A percentile compares a stretch with the other conserved stretches of the same genome.
Evolutionary conservation across 208 protist species (phyloP).

Genomic region (Acanthamoeba lenticulata): DNA sequence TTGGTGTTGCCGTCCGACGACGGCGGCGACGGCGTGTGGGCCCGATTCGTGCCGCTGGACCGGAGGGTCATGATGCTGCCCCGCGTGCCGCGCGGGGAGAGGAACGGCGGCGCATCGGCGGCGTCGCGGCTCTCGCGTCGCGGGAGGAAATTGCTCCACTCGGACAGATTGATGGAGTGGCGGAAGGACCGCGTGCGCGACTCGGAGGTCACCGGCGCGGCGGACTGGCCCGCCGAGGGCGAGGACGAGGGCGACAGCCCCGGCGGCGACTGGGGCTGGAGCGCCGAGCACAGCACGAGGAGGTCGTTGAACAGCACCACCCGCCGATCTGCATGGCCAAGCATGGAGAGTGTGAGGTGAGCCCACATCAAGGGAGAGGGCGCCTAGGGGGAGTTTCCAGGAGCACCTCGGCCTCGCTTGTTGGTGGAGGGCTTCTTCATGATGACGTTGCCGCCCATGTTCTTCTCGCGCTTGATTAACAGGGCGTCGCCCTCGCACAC

Average conservation of each 20-base stretch:
- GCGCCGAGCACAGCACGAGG: conserved; percentile 5
- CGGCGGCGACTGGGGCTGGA: neutral
- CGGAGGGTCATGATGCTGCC: neutral
- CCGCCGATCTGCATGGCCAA: neutral
- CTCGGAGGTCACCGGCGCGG: neutral
- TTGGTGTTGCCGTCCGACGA: neutral
- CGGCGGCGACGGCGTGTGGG: neutral
- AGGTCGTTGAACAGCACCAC: conserved; percentile 48
- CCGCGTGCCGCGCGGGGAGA: neutral
- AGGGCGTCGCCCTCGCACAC: conserved; percentile 14
- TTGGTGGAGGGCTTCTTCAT: conserved; percentile 41
- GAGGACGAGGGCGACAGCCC: neutral
- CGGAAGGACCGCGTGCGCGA: conserved; percentile 13
- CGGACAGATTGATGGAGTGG: conserved; percentile 49
- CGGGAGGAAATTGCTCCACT: conserved; percentile 36
- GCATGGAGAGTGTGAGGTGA: neutral
- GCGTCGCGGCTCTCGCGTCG: conserved; percentile 10
- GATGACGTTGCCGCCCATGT: conserved; percentile 57
- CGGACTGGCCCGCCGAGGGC: neutral
- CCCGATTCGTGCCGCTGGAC: neutral
- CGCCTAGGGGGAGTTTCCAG: too few species aligned
- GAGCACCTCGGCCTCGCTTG: neutral
- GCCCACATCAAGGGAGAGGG: too few species aligned
- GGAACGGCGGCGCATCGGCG: neutral
- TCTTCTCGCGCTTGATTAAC: conserved; percentile 15